Percentiles rank a stretch among this genome's conserved stretches.
These are phyloP conservation scores for Bipolaris victoriae DNA, from an alignment of 2,329 filamentous ascomycete species.

Conservation along the genomic window DNA sequence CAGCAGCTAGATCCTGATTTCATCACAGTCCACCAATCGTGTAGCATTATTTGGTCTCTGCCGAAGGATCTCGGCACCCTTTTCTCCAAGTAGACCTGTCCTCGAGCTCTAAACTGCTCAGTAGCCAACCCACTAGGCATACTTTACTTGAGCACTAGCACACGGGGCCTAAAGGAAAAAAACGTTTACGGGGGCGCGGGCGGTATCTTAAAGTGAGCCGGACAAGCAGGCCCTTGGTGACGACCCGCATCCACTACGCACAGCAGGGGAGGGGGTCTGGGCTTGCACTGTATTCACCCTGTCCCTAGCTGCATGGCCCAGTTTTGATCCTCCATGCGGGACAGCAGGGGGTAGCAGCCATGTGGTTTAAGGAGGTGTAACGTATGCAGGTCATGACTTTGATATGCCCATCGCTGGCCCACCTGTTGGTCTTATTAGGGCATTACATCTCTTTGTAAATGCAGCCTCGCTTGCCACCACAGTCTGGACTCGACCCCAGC, in stretches of 20 bases:
- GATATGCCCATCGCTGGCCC: slow-evolving; percentile 6
- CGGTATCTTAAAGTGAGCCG: slow-evolving; percentile 11
- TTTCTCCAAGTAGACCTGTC: not conserved
- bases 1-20: not conserved
- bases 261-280: slow-evolving; percentile 13
- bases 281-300: slow-evolving; percentile 16
- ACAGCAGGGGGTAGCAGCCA: slow-evolving; percentile 19
- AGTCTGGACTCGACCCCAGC: not conserved
- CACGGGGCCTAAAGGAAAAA: slow-evolving; percentile 11
- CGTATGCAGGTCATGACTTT: slow-evolving; percentile 16
- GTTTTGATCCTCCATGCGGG: slow-evolving; percentile 24
- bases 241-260: slow-evolving; percentile 7
- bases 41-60: too few relatives aligned
- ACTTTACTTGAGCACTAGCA: slow-evolving; percentile 3
- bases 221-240: slow-evolving; percentile 9
- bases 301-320: slow-evolving; percentile 23
- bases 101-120: not conserved
- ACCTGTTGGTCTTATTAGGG: slow-evolving; percentile 16
- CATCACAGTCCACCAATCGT: not conserved
- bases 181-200: slow-evolving; percentile 4
- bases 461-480: slow-evolving; percentile 8
- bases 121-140: not conserved
- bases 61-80: too few relatives aligned
- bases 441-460: slow-evolving; percentile 5
- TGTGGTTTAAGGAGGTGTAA: slow-evolving; percentile 16